These are phyloP conservation scores for Xerocomellus dryophilus DNA, from an alignment of 768 basidiomycete genomes.

Conservation along the genomic window DNA sequence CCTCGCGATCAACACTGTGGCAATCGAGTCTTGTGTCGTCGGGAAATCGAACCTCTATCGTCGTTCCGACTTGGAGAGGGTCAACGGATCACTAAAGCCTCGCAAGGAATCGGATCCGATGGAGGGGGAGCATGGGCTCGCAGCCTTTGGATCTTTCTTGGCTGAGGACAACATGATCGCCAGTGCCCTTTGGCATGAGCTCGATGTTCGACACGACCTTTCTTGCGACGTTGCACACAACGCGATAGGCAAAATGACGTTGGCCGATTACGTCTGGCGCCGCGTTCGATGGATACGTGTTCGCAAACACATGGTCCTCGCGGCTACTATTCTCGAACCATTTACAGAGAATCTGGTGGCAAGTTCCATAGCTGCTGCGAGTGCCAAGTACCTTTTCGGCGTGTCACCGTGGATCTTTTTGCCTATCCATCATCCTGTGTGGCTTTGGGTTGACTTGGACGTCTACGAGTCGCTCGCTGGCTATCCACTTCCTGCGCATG, in stretches of 20 bases:
- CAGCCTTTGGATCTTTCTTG: conserved; percentile 81
- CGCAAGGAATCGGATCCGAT: conserved; percentile 21
- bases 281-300: conserved; percentile 97
- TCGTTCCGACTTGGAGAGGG: conserved; percentile 77
- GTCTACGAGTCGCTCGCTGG: conserved; percentile 77
- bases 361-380: conserved; percentile 59
- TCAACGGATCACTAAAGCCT: conserved; percentile 65
- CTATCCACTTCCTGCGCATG: conserved; percentile 49
- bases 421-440: conserved; percentile 57
- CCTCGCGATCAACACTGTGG: conserved; percentile 85
- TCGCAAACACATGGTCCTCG: conserved; percentile 87
- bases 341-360: conserved; percentile 84
- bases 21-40: conserved; percentile 91
- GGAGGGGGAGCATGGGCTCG: conserved; percentile 50
- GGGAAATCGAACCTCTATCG: conserved; percentile 96
- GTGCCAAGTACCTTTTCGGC: conserved; percentile 48
- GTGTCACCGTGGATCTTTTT: conserved; percentile 55
- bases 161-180: conserved; percentile 99
- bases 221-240: conserved; percentile 90
- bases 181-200: conserved; percentile 87
- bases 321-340: conserved; percentile 86
- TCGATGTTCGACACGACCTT: conserved; percentile 82
- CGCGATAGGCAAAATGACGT: conserved; percentile 82
- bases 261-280: conserved; percentile 82
- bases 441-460: conserved; percentile 79